Percentiles rank a stretch among this genome's conserved stretches.
These are phyloP conservation scores for Fusarium piperis DNA, from an alignment of 2,329 filamentous ascomycete species.

Conservation along the genomic window DNA sequence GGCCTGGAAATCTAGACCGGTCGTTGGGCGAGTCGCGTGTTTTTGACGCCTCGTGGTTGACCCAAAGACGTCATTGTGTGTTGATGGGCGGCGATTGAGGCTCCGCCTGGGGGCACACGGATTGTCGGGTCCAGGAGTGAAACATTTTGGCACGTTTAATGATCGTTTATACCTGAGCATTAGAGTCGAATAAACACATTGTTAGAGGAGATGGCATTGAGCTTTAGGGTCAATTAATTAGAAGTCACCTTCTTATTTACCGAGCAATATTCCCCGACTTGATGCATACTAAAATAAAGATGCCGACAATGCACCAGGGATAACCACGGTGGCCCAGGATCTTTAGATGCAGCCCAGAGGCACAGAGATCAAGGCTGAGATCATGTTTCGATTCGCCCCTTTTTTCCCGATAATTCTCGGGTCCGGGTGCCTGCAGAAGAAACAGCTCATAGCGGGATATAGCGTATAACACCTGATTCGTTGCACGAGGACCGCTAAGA, in stretches of 20 bases:
- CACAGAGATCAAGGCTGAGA: constrained; percentile 3
- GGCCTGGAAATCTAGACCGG: constrained; percentile 12
- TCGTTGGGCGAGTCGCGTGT: constrained; percentile 13
- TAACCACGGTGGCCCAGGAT: neutral
- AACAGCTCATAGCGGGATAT: neutral
- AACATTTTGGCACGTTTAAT: neutral
- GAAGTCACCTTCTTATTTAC: neutral
- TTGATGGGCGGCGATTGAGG: constrained; percentile 7
- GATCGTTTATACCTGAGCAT: neutral
- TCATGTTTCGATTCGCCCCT: neutral
- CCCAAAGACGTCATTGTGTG: constrained; percentile 27
- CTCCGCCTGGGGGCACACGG: constrained; percentile 7
- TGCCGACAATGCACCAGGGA: neutral
- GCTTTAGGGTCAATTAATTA: neutral
- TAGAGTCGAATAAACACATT: neutral
- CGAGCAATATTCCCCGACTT: too few relatives aligned
- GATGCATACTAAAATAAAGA: neutral
- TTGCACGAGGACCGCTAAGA: neutral
- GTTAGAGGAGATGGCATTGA: neutral
- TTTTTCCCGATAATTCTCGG: neutral
- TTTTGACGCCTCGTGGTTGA: neutral
- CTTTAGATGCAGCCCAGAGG: neutral
- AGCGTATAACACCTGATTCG: neutral
- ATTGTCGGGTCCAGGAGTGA: constrained; percentile 11
- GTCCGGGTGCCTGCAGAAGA: neutral